phyloP scores from a whole-genome alignment of 208 protist genomes.

The Wallacemonas collosoma region DNA sequence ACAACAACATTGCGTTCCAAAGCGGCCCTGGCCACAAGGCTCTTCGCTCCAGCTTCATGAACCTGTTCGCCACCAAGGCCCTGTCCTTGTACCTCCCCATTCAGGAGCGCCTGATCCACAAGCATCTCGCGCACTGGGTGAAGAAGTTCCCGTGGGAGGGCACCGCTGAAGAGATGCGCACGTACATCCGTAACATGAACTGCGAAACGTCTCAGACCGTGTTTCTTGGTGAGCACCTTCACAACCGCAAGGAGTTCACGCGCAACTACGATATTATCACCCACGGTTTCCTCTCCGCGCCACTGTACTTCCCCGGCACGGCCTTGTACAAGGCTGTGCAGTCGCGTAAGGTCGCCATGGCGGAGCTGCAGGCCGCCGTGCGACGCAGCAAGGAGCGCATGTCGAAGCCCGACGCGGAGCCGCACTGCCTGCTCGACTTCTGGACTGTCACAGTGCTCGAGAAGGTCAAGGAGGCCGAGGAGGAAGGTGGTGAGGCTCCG shows the following conservation, averaged over 20 bases:
- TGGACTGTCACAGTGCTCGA: constrained; percentile 83
- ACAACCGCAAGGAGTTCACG: constrained; percentile 85
- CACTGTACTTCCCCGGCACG: constrained; percentile 92
- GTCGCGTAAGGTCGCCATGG: constrained; percentile 86
- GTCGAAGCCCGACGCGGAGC: constrained; percentile 69
- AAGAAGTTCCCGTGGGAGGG: constrained; percentile 56
- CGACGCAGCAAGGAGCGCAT: constrained; percentile 75
- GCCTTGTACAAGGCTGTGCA: constrained; percentile 90
- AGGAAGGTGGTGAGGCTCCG: constrained; percentile 69
- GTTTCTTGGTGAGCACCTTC: constrained; percentile 92
- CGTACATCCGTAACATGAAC: constrained; percentile 90
- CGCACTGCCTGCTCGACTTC: constrained; percentile 92
- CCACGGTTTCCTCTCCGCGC: constrained; percentile 91
- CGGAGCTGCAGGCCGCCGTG: constrained; percentile 79
- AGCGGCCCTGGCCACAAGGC: constrained; percentile 83
- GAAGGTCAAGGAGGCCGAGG: constrained; percentile 71
- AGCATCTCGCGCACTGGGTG: constrained; percentile 65
- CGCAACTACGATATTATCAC: constrained; percentile 94
- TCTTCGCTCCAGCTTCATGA: constrained; percentile 84
- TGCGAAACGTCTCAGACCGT: constrained; percentile 92
- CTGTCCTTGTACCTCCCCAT: constrained; percentile 85
- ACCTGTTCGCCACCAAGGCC: constrained; percentile 84
- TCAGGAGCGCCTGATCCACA: constrained; percentile 74
- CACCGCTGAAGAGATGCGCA: constrained; percentile 80
- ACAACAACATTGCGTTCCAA: constrained; percentile 90